Evolutionary conservation across 2,329 filamentous ascomycete genomes (phyloP).

Genomic region (Diaporthe aspalathi): DNA sequence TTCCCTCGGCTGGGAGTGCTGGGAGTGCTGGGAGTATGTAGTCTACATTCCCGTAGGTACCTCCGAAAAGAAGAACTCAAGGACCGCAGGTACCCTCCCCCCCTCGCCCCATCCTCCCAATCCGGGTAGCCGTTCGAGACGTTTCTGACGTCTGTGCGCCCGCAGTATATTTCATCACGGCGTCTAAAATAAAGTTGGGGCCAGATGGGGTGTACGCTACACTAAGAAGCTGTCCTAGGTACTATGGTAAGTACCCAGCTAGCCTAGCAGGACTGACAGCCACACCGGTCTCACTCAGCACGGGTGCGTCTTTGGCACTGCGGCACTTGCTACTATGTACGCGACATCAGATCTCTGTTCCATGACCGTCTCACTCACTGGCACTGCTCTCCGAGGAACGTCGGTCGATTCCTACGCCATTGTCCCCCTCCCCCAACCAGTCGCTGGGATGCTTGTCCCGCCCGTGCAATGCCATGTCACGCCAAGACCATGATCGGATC

Average conservation of each 20-base stretch:
- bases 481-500: constrained; percentile 2
- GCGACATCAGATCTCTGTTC: constrained; percentile 31
- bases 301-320: not conserved
- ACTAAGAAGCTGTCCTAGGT: no score
- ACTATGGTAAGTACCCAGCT: not conserved
- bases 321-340: constrained; percentile 4
- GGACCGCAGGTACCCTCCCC: no score
- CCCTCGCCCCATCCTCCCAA: not conserved
- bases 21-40: not conserved
- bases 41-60: not conserved
- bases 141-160: constrained; percentile 22
- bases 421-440: not conserved
- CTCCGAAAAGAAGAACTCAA: no score
- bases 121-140: constrained; percentile 10
- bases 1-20: constrained; percentile 12
- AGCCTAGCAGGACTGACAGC: not conserved
- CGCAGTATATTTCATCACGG: constrained; percentile 28
- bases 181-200: constrained; percentile 30
- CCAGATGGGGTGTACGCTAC: not conserved
- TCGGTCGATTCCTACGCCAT: constrained; percentile 4
- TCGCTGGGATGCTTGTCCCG: not conserved
- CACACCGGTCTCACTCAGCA: not conserved
- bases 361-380: constrained; percentile 23
- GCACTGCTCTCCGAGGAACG: not conserved
- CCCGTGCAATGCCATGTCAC: constrained; percentile 10